Conservation (phyloP, 352 stramenopile genomes). For the Globisporangium carolinianum region DNA sequence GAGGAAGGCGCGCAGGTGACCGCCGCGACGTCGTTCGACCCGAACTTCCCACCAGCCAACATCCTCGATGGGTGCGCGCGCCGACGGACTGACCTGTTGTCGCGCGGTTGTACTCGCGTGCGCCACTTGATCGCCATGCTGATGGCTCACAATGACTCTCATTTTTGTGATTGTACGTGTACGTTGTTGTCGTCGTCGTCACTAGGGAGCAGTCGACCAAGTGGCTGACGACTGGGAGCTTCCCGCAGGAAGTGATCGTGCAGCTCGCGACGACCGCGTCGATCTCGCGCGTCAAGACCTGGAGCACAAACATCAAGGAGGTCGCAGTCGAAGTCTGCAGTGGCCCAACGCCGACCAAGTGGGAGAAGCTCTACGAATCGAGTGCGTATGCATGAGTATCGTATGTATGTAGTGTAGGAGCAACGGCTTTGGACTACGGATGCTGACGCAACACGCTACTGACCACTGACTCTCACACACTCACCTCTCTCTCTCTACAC, state of each 20-base stretch:
- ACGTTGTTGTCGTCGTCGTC: not conserved
- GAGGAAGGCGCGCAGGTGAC: constrained; percentile 80
- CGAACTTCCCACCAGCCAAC: constrained; percentile 60
- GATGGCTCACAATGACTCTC: too few species aligned
- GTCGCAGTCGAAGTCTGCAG: constrained; percentile 62
- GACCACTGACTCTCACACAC: not conserved
- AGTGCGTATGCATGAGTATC: constrained; percentile 29
- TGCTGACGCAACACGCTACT: too few species aligned
- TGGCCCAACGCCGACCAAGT: constrained; percentile 64
- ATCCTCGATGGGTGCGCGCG: constrained; percentile 68
- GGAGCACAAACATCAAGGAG: constrained; percentile 71
- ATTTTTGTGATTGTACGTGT: too few species aligned
- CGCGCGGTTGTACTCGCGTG: too few species aligned
- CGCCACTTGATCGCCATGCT: too few species aligned
- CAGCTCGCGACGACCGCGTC: constrained; percentile 72
- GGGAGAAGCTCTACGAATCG: constrained; percentile 70
- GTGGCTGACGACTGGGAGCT: constrained; percentile 78
- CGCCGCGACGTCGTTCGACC: constrained; percentile 69
- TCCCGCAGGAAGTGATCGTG: constrained; percentile 76
- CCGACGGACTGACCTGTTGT: not conserved
- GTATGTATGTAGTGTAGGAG: not conserved
- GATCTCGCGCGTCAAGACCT: constrained; percentile 75
- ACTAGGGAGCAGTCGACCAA: constrained; percentile 65
- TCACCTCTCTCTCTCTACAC: not conserved
- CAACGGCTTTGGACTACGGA: too few species aligned